phyloP scores from a whole-genome alignment of 2,329 filamentous ascomycete genomes.

The Penicillium paneum region DNA sequence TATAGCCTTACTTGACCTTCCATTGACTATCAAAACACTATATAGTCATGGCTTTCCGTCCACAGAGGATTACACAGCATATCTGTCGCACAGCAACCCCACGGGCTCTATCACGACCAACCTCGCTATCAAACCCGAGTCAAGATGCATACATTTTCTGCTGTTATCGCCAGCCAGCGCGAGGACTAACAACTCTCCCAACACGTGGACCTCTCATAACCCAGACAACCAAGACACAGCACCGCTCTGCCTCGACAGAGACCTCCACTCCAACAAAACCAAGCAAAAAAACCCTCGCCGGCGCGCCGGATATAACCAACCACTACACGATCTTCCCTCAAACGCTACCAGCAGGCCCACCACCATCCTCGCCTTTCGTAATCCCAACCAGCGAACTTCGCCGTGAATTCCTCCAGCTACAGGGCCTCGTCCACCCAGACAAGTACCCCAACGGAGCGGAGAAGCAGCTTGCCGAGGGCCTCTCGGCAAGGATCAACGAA shows the following conservation, averaged over 20 bases:
- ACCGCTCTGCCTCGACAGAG: conserved; percentile 22
- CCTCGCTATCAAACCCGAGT: conserved; percentile 6
- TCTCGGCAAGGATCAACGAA: conserved; percentile 82
- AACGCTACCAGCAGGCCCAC: conserved; percentile 72
- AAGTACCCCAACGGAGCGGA: conserved; percentile 47
- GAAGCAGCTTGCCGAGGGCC: conserved; percentile 66
- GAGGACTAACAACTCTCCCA: background rate
- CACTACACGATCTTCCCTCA: conserved; percentile 87
- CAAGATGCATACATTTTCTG: conserved; percentile 16
- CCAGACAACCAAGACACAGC: background rate
- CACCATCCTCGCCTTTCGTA: conserved; percentile 70
- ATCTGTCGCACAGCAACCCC: conserved; percentile 3
- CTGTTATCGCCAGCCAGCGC: conserved; percentile 10
- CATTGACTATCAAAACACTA: background rate
- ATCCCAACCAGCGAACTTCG: conserved; percentile 69
- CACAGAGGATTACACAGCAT: conserved; percentile 11
- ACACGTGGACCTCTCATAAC: background rate
- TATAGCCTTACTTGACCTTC: background rate
- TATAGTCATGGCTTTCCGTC: conserved; percentile 14
- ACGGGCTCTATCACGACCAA: conserved; percentile 1
- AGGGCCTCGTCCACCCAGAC: conserved; percentile 53
- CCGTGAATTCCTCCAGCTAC: conserved; percentile 80
- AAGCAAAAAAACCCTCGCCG: conserved; percentile 10
- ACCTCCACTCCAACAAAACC: conserved; percentile 1
- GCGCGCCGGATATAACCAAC: conserved; percentile 48